Conservation (phyloP, 495 filamentous ascomycete genomes). For the Ascobolus immersus region DNA sequence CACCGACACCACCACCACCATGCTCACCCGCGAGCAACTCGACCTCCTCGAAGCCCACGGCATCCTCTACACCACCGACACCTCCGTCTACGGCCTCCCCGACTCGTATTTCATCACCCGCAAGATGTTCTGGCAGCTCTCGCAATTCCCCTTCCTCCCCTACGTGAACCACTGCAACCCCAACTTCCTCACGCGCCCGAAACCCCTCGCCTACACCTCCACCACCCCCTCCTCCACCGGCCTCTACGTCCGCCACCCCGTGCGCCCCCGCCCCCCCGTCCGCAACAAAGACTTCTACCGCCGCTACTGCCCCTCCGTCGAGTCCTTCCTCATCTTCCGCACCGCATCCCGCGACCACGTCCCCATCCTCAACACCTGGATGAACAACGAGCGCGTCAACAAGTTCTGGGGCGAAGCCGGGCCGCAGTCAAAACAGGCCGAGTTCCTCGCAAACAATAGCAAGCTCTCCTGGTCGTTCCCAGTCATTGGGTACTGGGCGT, state of each 20-base stretch:
- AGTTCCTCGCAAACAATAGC: slow-evolving; percentile 39
- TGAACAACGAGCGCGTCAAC: slow-evolving; percentile 63
- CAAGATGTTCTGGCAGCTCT: slow-evolving; percentile 74
- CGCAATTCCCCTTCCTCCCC: slow-evolving; percentile 51
- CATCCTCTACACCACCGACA: slow-evolving; percentile 34
- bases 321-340: slow-evolving; percentile 72
- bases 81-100: slow-evolving; percentile 38
- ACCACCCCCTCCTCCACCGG: no score
- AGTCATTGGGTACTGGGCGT: slow-evolving; percentile 73
- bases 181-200: slow-evolving; percentile 4
- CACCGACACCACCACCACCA: no score
- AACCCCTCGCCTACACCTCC: slow-evolving; percentile 30
- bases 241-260: slow-evolving; percentile 47
- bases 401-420: slow-evolving; percentile 56
- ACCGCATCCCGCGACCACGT: slow-evolving; percentile 23
- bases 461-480: slow-evolving; percentile 56
- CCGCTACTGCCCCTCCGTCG: slow-evolving; percentile 56
- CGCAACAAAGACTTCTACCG: slow-evolving; percentile 78
- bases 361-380: slow-evolving; percentile 66
- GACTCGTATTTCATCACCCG: slow-evolving; percentile 33
- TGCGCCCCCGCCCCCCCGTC: slow-evolving; percentile 67
- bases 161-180: not conserved
- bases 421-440: slow-evolving; percentile 33
- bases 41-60: no score
- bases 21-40: no score